Percentiles rank a stretch among this genome's conserved stretches.
Evolutionary conservation across 1,284 basidiomycete species (phyloP).

Genomic region (Paramarasmius palmivorus): DNA sequence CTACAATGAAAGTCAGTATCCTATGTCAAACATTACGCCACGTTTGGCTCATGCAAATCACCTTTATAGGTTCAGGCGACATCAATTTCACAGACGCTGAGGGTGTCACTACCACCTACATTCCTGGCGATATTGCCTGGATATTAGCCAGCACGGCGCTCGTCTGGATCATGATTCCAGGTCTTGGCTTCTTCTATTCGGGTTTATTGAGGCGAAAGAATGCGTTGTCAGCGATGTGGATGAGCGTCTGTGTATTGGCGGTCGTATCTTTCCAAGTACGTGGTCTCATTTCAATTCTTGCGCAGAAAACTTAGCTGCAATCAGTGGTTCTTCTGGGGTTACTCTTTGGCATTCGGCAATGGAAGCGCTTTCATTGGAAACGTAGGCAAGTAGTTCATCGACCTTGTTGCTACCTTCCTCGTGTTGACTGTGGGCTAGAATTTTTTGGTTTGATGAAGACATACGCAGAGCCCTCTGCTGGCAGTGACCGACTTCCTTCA

Average conservation of each 20-base stretch:
- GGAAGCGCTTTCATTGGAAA: conserved; percentile 64
- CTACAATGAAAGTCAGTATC: neutral
- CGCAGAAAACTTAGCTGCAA: conserved; percentile 28
- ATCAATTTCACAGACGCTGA: conserved; percentile 34
- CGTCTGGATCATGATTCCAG: conserved; percentile 93
- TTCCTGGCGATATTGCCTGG: conserved; percentile 83
- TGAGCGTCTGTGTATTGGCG: conserved; percentile 76
- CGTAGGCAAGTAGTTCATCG: conserved; percentile 50
- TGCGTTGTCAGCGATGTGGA: conserved; percentile 90
- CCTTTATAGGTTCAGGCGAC: conserved; percentile 33
- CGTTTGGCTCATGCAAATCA: too few species aligned
- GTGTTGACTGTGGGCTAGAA: conserved; percentile 31
- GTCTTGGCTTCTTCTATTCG: conserved; percentile 90
- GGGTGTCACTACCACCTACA: conserved; percentile 47
- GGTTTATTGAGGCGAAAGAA: conserved; percentile 85
- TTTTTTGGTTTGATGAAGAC: conserved; percentile 88
- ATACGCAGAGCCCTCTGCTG: conserved; percentile 75
- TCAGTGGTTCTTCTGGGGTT: conserved; percentile 78
- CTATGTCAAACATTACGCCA: too few species aligned
- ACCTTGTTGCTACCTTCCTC: conserved; percentile 43
- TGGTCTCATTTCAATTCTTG: neutral
- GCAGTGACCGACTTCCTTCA: conserved; percentile 73
- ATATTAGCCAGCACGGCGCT: conserved; percentile 68
- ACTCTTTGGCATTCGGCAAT: conserved; percentile 69
- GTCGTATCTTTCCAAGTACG: conserved; percentile 75